These are phyloP conservation scores for Grosmannia huntii DNA, from an alignment of 2,329 filamentous ascomycete species.

Conservation along the genomic window DNA sequence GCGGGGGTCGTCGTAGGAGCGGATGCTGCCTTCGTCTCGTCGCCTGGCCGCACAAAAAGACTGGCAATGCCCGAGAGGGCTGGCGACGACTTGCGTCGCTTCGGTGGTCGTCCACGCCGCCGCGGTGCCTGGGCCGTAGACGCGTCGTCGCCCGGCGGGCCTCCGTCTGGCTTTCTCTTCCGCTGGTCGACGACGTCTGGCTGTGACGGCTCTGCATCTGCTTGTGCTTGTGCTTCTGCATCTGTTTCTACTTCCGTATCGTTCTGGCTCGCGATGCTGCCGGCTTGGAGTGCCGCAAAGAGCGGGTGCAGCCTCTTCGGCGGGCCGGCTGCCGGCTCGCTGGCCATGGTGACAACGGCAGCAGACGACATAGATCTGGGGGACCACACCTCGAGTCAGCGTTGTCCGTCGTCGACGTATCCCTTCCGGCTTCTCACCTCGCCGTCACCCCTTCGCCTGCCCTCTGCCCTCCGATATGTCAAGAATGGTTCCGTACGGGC, in stretches of 20 bases:
- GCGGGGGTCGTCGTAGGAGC: background rate
- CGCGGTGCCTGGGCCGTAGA: background rate
- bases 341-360: conserved; percentile 31
- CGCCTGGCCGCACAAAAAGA: conserved; percentile 13
- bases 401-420: background rate
- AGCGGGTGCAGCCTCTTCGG: conserved; percentile 39
- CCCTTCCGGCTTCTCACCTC: background rate
- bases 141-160: conserved; percentile 6
- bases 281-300: conserved; percentile 25
- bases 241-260: background rate
- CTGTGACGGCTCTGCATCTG: background rate
- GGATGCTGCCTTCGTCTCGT: background rate
- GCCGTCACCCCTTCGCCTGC: background rate
- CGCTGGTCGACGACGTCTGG: background rate
- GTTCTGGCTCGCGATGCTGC: conserved; percentile 4
- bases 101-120: conserved; percentile 15
- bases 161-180: conserved; percentile 4
- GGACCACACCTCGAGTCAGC: background rate
- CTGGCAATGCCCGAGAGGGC: conserved; percentile 12
- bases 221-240: too few relatives aligned
- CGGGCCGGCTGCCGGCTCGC: conserved; percentile 20
- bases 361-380: conserved; percentile 28
- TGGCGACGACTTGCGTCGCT: conserved; percentile 13
- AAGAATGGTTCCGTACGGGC: background rate
- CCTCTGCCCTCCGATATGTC: background rate